These are phyloP conservation scores for Ophiognomonia clavigignenti-juglandacearum DNA, from an alignment of 2,329 filamentous ascomycete genomes.

Conservation along the genomic window DNA sequence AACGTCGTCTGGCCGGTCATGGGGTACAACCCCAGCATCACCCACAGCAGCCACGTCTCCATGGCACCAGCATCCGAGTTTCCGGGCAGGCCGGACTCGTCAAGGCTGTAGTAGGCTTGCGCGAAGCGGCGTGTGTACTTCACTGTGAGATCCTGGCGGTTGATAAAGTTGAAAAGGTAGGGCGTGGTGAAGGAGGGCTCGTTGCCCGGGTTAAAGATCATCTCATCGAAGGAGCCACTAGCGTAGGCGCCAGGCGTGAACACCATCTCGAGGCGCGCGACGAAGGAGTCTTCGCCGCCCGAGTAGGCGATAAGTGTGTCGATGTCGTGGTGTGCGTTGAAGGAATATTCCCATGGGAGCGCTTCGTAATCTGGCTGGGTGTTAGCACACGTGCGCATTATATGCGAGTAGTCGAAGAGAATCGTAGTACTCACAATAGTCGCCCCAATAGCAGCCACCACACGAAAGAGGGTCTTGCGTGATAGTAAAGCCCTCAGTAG, in stretches of 20 bases:
- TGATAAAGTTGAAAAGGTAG: constrained; percentile 65
- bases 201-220: constrained; percentile 63
- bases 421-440: constrained; percentile 39
- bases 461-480: constrained; percentile 54
- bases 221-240: constrained; percentile 43
- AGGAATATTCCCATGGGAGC: constrained; percentile 60
- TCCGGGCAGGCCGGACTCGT: constrained; percentile 55
- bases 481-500: constrained; percentile 39
- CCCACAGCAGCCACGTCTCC: constrained; percentile 67
- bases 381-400: too few species aligned
- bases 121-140: constrained; percentile 53
- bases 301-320: constrained; percentile 45
- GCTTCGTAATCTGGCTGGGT: constrained; percentile 57
- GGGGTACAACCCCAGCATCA: constrained; percentile 64
- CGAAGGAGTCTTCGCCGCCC: constrained; percentile 52
- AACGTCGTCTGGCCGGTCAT: constrained; percentile 66
- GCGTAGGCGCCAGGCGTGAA: constrained; percentile 46
- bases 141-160: constrained; percentile 58
- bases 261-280: constrained; percentile 54
- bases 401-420: too few species aligned
- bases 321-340: constrained; percentile 66
- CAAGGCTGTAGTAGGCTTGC: constrained; percentile 53
- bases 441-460: constrained; percentile 62
- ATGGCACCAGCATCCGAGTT: constrained; percentile 70
- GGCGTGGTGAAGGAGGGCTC: constrained; percentile 64